Base-by-base conservation (phyloP, 257 asterid genomes). In the Capsicum rhomboideum region DNA sequence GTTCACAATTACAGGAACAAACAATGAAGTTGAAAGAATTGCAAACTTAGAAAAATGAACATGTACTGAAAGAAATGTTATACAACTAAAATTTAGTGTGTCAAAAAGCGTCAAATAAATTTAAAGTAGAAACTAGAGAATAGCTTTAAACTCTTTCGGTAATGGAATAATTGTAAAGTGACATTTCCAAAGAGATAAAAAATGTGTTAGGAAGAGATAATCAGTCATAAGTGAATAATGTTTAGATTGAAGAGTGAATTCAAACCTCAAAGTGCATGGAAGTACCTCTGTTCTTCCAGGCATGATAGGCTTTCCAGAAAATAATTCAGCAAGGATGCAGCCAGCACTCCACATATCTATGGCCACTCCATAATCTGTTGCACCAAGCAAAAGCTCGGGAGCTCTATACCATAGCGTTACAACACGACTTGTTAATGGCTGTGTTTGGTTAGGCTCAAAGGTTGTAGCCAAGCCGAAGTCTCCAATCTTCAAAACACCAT, bases 271-370 rank as follows among this genome's bases (percentile, higher is more conserved):
- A 23, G 61, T 34, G 2, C 40, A 34, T 26, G 23, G 20, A 26
- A 7, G 40, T 86, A 96, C 99, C 97, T 96, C 98, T 53, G 98
- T 96, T 92, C 98, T 94, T 79, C 99, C 99, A 18, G 99, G 99
- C 97, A 96, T 92, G 86, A 96, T 94, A 77, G 98, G 98, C 85
- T 93, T 94, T 34, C 96, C 94, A 6, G 92, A 89, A 82, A 88
- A 94, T 46, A 94, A 82, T 82, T 96, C 99, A 29, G 98, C 99
- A 67, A 96, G 97, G 83, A 96, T 94, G 88, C 98, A 93, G 8
- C 99, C 98, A 4, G 85, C 91, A 59, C 99, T 96, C 99, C 99
- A 96, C 92, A 96, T 83, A 85, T 93, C 98, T 67, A 94, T 92
- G 34, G 97, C 97, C 16, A 86, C 89, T 84, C 97, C 97, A 66